Evolutionary conservation across 805 yeast genomes (phyloP), one percentile per base, ranked within the genome.

Genomic region (Metschnikowia shivogae): DNA sequence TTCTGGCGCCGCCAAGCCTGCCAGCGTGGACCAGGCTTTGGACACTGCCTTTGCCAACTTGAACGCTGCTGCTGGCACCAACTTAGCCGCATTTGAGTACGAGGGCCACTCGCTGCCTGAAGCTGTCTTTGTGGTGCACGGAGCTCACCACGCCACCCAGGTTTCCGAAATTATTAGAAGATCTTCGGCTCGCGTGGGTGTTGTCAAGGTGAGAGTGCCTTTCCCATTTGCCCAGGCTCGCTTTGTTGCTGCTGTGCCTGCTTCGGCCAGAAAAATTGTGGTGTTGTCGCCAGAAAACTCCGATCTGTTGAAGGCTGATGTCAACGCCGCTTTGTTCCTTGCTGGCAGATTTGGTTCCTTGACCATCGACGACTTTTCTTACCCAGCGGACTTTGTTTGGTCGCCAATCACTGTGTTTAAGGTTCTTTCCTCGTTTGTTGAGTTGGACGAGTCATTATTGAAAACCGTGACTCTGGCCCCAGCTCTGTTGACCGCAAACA

Each of bases 121-220:
- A 36, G 79, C 84, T 20, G 86, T 90, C n/a, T 82, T 86, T 62
- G 92, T 89, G 29, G 73, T 82, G n/a, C 81, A 85, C 53, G 95
- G 96, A 20, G 73, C 93, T 34, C 65, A 76, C 35, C 89, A 85
- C 61, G 68, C 84, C 13, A 70, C 80, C 44, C 65, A 79, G 45
- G 73, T 86, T 34, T 56, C 76, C 39, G 63, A 68, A 24, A 71
- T 76, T 26, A 68, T 82, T 38, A 52, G 60, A 29, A 59, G 60
- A 17, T 61, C 64, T 17, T 46, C 60, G 4, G 43, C 52, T n/a
- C 44, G 42, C 7, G 75, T 80, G 42, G 95, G 89, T 52, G 78
- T 84, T 40, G 64, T 90, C 45, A 76, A 83, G 44, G 77, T 82
- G 40, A 79, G 96, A 65, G 79, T 87, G 36, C 92, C 95, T 44